Evolutionary conservation across 352 stramenopile species (phyloP).

Genomic region (Phytophthora europaea): DNA sequence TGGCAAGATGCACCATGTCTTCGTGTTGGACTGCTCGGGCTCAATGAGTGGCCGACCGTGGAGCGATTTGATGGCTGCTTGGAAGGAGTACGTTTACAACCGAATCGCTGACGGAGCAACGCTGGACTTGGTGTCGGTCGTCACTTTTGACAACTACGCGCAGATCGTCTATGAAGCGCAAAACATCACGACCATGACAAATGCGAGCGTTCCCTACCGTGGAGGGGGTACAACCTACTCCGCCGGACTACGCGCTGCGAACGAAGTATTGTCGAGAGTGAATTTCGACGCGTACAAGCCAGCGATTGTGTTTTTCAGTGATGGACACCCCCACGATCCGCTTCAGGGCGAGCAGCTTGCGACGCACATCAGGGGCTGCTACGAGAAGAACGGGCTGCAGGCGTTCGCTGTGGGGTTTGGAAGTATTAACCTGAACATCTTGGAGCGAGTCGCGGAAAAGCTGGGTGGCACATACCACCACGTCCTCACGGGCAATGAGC

Average conservation of each 20-base stretch:
- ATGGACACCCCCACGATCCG: constrained; percentile 65
- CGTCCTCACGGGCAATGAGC: constrained; percentile 67
- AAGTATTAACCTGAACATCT: constrained; percentile 62
- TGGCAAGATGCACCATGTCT: constrained; percentile 78
- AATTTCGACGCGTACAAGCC: constrained; percentile 72
- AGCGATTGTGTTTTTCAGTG: constrained; percentile 83
- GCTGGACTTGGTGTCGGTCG: constrained; percentile 79
- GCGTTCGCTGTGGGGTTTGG: constrained; percentile 82
- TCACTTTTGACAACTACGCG: constrained; percentile 64
- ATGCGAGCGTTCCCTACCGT: constrained; percentile 39
- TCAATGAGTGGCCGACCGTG: constrained; percentile 79
- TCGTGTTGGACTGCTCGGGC: constrained; percentile 83
- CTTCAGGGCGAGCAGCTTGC: constrained; percentile 62
- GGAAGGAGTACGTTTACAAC: constrained; percentile 75
- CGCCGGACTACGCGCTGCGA: constrained; percentile 61
- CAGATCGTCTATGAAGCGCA: constrained; percentile 63
- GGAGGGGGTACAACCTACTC: constrained; percentile 66
- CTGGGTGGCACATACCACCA: constrained; percentile 75
- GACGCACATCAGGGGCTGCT: constrained; percentile 58
- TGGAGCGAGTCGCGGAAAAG: constrained; percentile 64
- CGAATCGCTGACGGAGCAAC: constrained; percentile 59
- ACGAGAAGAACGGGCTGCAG: constrained; percentile 68
- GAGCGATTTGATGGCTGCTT: constrained; percentile 64
- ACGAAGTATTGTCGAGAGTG: constrained; percentile 76
- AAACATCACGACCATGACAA: constrained; percentile 56